phyloP scores from a whole-genome alignment of 371 early-diverging fungal genomes.

The Apophysomyces ossiformis region DNA sequence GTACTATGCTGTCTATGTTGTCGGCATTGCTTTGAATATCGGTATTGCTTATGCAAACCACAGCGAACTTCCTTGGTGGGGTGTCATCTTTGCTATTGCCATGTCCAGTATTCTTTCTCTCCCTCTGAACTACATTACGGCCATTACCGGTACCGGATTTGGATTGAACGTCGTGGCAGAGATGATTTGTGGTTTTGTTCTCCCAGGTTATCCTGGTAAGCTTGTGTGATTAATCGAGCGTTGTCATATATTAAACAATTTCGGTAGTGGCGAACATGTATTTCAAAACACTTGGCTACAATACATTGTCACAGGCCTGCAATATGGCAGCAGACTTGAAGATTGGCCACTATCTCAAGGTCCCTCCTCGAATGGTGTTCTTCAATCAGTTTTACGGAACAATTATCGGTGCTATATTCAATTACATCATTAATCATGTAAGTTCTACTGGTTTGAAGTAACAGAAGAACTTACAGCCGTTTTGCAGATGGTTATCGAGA shows the following conservation, averaged over 20 bases:
- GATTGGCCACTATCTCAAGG: slow-evolving; percentile 80
- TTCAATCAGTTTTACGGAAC: slow-evolving; percentile 66
- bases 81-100: slow-evolving; percentile 68
- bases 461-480: not conserved
- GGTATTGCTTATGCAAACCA: slow-evolving; percentile 60
- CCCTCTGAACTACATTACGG: slow-evolving; percentile 43
- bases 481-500: slow-evolving; percentile 40
- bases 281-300: slow-evolving; percentile 58
- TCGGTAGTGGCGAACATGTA: slow-evolving; percentile 60
- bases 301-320: slow-evolving; percentile 58
- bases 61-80: slow-evolving; percentile 73
- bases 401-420: slow-evolving; percentile 56
- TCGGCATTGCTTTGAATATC: slow-evolving; percentile 65
- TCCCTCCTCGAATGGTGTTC: slow-evolving; percentile 69
- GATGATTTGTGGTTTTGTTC: slow-evolving; percentile 52
- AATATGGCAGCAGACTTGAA: slow-evolving; percentile 66
- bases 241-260: not conserved
- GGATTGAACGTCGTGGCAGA: slow-evolving; percentile 71
- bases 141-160: slow-evolving; percentile 45
- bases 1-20: slow-evolving; percentile 66
- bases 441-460: not conserved
- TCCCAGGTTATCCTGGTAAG: slow-evolving; percentile 44
- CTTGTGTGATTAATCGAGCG: not conserved
- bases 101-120: slow-evolving; percentile 47
- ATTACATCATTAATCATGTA: slow-evolving; percentile 52